These are phyloP conservation scores for Aspergillus bridgeri DNA, from an alignment of 495 filamentous ascomycete genomes.

Conservation along the genomic window DNA sequence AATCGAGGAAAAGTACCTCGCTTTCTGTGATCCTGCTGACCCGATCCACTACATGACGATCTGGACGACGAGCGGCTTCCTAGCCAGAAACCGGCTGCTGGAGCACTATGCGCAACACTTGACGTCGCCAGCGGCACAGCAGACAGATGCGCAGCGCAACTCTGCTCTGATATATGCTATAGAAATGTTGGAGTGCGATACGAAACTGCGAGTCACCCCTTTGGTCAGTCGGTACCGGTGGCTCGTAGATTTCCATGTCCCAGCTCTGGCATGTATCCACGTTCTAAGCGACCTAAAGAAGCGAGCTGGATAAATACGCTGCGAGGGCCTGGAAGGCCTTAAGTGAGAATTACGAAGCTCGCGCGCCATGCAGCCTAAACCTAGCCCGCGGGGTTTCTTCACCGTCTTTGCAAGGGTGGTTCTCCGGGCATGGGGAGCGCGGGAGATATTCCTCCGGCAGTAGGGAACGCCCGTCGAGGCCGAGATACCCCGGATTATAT, in stretches of 20 bases:
- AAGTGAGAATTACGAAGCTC: slow-evolving; percentile 48
- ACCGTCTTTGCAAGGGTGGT: too few species aligned
- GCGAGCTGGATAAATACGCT: slow-evolving; percentile 32
- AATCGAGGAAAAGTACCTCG: slow-evolving; percentile 48
- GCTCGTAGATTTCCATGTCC: slow-evolving; percentile 46
- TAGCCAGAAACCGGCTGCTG: slow-evolving; percentile 46
- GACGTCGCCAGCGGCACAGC: slow-evolving; percentile 11
- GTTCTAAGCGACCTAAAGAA: slow-evolving; percentile 43
- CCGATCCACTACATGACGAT: slow-evolving; percentile 54
- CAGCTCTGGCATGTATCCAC: slow-evolving; percentile 50
- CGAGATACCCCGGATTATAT: too few species aligned
- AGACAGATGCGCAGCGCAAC: slow-evolving; percentile 34
- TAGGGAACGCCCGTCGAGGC: too few species aligned
- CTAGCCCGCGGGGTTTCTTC: too few species aligned
- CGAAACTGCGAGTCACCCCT: slow-evolving; percentile 46
- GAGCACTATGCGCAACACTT: slow-evolving; percentile 40
- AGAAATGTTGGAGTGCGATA: slow-evolving; percentile 44
- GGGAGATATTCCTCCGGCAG: too few species aligned
- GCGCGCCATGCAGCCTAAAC: too few species aligned
- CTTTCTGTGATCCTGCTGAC: slow-evolving; percentile 44
- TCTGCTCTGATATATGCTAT: slow-evolving; percentile 38
- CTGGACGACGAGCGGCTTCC: slow-evolving; percentile 40
- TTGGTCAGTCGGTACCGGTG: slow-evolving; percentile 45
- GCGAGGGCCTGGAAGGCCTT: slow-evolving; percentile 44
- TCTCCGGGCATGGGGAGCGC: too few species aligned